phyloP scores from a whole-genome alignment of 768 basidiomycete genomes.

The Rossbeevera mucosa region DNA sequence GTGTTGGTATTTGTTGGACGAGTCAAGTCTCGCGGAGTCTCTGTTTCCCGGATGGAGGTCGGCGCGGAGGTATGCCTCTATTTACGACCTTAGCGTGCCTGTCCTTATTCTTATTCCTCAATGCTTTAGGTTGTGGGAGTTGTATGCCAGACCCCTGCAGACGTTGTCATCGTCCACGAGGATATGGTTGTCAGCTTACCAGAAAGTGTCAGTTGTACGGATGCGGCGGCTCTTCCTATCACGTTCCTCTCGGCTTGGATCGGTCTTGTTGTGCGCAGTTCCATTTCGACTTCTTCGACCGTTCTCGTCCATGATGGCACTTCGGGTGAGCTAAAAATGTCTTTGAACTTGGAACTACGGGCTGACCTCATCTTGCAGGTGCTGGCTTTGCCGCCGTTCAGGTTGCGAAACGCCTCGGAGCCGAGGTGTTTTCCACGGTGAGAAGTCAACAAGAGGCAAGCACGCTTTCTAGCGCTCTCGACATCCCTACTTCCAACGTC shows the following conservation, averaged over 20 bases:
- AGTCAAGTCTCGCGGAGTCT: conserved; percentile 16
- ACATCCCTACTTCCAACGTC: conserved; percentile 10
- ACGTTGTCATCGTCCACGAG: conserved; percentile 15
- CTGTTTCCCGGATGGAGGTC: conserved; percentile 4
- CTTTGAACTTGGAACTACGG: not conserved
- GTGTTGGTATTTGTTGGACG: conserved; percentile 16
- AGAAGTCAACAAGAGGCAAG: conserved; percentile 11
- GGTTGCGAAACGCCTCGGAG: conserved; percentile 19
- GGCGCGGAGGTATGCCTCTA: conserved; percentile 6
- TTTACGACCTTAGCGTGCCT: not conserved
- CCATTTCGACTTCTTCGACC: conserved; percentile 18
- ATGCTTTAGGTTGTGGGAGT: conserved; percentile 16
- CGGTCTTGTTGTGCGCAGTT: conserved; percentile 19
- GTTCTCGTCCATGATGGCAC: conserved; percentile 27
- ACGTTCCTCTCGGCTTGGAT: conserved; percentile 27
- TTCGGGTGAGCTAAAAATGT: conserved; percentile 15
- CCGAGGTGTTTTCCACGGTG: conserved; percentile 22
- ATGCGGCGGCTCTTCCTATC: conserved; percentile 22
- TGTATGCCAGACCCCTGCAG: conserved; percentile 12
- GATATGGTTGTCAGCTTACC: conserved; percentile 12
- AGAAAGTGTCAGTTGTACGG: conserved; percentile 6
- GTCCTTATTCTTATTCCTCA: not conserved
- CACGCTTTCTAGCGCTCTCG: conserved; percentile 9
- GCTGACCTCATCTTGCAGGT: conserved; percentile 11
- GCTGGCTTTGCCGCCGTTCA: conserved; percentile 27